These are phyloP conservation scores for Sclerotinia glacialis DNA, from an alignment of 2,329 filamentous ascomycete genomes.

Conservation along the genomic window DNA sequence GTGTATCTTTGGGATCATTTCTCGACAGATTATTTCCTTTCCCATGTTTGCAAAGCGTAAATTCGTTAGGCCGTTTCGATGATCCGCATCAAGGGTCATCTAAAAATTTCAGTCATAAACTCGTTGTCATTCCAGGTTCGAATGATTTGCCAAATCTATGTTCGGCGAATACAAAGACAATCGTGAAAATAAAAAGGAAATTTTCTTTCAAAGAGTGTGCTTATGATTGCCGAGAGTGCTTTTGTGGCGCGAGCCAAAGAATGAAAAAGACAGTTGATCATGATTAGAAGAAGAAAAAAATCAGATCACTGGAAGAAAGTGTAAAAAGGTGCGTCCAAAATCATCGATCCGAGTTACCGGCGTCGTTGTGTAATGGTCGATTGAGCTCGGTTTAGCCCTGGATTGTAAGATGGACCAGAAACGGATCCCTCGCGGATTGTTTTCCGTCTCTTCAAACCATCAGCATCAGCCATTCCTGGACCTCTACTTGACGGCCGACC, in stretches of 20 bases:
- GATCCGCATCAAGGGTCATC: slow-evolving; percentile 25
- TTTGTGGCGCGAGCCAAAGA: slow-evolving; percentile 30
- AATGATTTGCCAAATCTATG: slow-evolving; percentile 41
- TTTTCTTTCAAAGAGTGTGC: slow-evolving; percentile 36
- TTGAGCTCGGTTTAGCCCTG: slow-evolving; percentile 47
- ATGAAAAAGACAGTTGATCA: slow-evolving; percentile 25
- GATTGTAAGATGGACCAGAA: slow-evolving; percentile 51
- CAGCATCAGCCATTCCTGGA: slow-evolving; percentile 49
- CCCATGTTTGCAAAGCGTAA: slow-evolving; percentile 30
- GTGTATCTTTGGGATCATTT: slow-evolving; percentile 37
- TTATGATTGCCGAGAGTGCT: slow-evolving; percentile 36
- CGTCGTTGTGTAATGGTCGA: slow-evolving; percentile 45
- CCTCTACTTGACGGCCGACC: slow-evolving; percentile 59
- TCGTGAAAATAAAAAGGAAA: slow-evolving; percentile 34
- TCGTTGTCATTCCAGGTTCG: slow-evolving; percentile 43
- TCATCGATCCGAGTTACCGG: slow-evolving; percentile 29
- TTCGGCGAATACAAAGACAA: slow-evolving; percentile 44
- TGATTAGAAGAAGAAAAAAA: slow-evolving; percentile 16
- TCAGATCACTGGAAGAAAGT: slow-evolving; percentile 32
- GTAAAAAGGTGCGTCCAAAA: slow-evolving; percentile 29
- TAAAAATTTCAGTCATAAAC: slow-evolving; percentile 42
- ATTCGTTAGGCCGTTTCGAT: slow-evolving; percentile 31
- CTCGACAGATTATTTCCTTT: slow-evolving; percentile 30
- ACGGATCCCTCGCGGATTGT: slow-evolving; percentile 63
- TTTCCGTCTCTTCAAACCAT: slow-evolving; percentile 74